These are phyloP conservation scores for Jackrogersella multiformis DNA, from an alignment of 495 filamentous ascomycete species.

Conservation along the genomic window DNA sequence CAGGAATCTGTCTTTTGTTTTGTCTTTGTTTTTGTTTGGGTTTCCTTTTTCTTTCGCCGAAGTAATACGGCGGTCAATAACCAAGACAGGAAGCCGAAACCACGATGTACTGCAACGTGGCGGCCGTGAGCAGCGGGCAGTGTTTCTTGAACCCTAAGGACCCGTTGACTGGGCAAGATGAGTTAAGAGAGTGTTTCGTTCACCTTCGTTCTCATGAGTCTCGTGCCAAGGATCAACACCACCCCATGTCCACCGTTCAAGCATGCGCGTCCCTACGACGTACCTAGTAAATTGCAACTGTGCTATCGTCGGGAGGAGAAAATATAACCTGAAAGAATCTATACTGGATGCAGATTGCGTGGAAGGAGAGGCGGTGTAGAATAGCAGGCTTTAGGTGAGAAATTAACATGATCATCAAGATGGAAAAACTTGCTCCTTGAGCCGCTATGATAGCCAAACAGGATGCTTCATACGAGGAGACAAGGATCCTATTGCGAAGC, in stretches of 20 bases:
- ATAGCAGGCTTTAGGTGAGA: slow-evolving; percentile 10
- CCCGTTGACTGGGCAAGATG: neutral
- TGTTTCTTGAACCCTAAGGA: slow-evolving; percentile 9
- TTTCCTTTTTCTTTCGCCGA: neutral
- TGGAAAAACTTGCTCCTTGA: slow-evolving; percentile 22
- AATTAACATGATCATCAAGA: slow-evolving; percentile 19
- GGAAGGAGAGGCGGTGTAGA: slow-evolving; percentile 39
- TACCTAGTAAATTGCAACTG: slow-evolving; percentile 31
- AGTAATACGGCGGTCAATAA: slow-evolving; percentile 20
- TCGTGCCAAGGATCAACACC: slow-evolving; percentile 19
- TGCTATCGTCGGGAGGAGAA: slow-evolving; percentile 2
- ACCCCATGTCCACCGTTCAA: slow-evolving; percentile 2
- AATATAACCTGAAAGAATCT: slow-evolving; percentile 4
- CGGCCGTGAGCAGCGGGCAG: slow-evolving; percentile 14
- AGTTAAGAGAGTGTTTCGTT: slow-evolving; percentile 7
- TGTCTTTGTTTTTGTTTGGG: neutral
- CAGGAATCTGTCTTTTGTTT: neutral
- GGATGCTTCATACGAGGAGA: slow-evolving; percentile 12
- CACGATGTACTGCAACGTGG: slow-evolving; percentile 28
- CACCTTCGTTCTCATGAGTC: slow-evolving; percentile 16
- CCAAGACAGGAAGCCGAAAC: neutral
- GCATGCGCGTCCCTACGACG: slow-evolving; percentile 39
- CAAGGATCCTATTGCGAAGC: slow-evolving; percentile 30
- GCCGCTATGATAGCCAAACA: slow-evolving; percentile 12
- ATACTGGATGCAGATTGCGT: neutral